Evolutionary conservation across 306 rosid species (phyloP).

Genomic region (Quercus glauca): DNA sequence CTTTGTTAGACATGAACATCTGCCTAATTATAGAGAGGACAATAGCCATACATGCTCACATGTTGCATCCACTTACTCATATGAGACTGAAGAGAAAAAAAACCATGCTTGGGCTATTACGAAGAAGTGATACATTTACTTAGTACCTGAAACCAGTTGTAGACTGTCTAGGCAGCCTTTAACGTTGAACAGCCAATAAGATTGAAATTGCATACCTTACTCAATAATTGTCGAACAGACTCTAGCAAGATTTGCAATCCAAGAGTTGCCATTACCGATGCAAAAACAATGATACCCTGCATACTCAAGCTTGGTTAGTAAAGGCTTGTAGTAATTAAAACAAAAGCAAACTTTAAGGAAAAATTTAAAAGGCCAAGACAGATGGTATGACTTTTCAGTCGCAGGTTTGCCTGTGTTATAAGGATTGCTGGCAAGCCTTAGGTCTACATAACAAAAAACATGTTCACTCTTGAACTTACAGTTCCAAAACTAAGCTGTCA

Average conservation of each 20-base stretch:
- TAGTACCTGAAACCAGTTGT: not conserved
- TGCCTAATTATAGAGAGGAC: not conserved
- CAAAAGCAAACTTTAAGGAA: not conserved
- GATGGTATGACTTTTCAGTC: not conserved
- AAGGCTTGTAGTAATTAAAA: not conserved
- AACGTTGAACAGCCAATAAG: not conserved
- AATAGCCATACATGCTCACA: not conserved
- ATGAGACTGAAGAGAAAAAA: too few species aligned
- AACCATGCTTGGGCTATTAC: too few species aligned
- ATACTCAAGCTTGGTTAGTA: slow-evolving; percentile 18
- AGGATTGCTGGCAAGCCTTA: too few species aligned
- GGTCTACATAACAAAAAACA: too few species aligned
- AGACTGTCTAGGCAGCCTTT: not conserved
- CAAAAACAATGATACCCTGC: slow-evolving; percentile 89
- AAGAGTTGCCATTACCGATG: slow-evolving; percentile 84
- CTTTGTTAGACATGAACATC: not conserved
- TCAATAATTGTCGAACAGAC: slow-evolving; percentile 44
- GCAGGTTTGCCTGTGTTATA: not conserved
- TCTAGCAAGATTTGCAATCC: slow-evolving; percentile 78
- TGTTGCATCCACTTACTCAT: too few species aligned
- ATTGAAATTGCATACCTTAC: slow-evolving; percentile 29
- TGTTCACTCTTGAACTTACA: not conserved
- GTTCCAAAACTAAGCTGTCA: not conserved
- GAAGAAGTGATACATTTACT: too few species aligned
- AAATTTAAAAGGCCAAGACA: not conserved